Evolutionary conservation across 169 alveolate genomes (phyloP).

Genomic region (Plasmodium relictum): DNA sequence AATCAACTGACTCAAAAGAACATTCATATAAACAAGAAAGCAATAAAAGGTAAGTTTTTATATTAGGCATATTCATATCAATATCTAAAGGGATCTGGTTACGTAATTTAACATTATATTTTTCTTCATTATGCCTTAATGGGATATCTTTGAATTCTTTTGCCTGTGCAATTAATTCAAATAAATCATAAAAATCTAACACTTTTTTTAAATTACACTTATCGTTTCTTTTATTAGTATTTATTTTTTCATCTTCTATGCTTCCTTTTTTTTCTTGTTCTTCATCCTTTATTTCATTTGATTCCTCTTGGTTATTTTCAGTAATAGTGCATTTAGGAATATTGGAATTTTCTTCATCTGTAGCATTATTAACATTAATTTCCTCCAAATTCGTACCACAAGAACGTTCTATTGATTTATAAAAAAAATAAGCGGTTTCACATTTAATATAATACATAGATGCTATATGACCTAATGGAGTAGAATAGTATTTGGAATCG

Average conservation of each 20-base stretch:
- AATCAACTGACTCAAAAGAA: conserved; percentile 91
- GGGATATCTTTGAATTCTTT: conserved; percentile 94
- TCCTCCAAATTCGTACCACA: neutral
- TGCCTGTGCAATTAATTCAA: conserved; percentile 89
- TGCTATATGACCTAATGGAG: conserved; percentile 42
- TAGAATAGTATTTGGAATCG: conserved; percentile 15
- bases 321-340: neutral
- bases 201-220: conserved; percentile 79
- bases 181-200: conserved; percentile 80
- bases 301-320: neutral
- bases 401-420: conserved; percentile 17
- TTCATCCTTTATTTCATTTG: neutral
- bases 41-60: conserved; percentile 92
- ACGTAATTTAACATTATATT: conserved; percentile 91
- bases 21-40: conserved; percentile 86
- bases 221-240: conserved; percentile 7
- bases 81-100: conserved; percentile 90
- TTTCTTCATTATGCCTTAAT: conserved; percentile 95
- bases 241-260: conserved; percentile 5
- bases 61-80: conserved; percentile 91
- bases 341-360: neutral
- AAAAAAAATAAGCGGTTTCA: conserved; percentile 34
- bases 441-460: conserved; percentile 48
- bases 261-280: neutral
- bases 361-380: neutral